These are phyloP conservation scores for Fusarium sambucinum DNA, from an alignment of 2,329 filamentous ascomycete genomes.

Conservation along the genomic window DNA sequence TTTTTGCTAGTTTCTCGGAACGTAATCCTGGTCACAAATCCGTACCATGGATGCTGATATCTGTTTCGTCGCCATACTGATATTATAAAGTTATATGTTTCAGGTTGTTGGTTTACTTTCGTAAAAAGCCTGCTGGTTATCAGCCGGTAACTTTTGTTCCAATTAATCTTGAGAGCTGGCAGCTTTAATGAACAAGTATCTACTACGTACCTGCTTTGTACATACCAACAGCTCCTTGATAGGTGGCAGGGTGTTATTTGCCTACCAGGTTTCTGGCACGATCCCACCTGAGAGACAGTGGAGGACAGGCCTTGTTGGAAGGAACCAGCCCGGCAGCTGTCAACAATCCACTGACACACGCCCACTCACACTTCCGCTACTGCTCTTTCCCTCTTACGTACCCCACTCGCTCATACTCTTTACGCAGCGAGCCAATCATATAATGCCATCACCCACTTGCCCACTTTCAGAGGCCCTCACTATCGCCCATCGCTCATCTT, in stretches of 20 bases:
- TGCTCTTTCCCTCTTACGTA: constrained; percentile 39
- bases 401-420: constrained; percentile 35
- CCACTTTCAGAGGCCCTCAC: constrained; percentile 43
- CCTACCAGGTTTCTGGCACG: constrained; percentile 42
- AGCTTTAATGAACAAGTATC: not conserved
- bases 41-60: not conserved
- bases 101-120: not conserved
- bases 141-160: not conserved
- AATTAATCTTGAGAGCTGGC: not conserved
- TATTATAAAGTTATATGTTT: not conserved
- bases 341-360: constrained; percentile 44
- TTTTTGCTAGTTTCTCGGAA: constrained; percentile 7
- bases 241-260: constrained; percentile 35
- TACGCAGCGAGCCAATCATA: constrained; percentile 15
- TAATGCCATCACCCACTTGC: constrained; percentile 23
- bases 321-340: constrained; percentile 46
- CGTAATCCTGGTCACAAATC: constrained; percentile 6
- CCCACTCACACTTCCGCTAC: constrained; percentile 38
- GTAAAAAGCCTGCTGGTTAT: not conserved
- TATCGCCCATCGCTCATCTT: constrained; percentile 44
- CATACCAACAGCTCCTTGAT: not conserved
- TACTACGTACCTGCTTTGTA: not conserved
- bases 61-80: not conserved
- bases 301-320: constrained; percentile 42
- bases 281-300: constrained; percentile 45